A percentile compares a stretch with the other conserved stretches of the same genome.
These are phyloP conservation scores for Eucalyptus pauciflora DNA, from an alignment of 345 rosid genomes.

Conservation along the genomic window DNA sequence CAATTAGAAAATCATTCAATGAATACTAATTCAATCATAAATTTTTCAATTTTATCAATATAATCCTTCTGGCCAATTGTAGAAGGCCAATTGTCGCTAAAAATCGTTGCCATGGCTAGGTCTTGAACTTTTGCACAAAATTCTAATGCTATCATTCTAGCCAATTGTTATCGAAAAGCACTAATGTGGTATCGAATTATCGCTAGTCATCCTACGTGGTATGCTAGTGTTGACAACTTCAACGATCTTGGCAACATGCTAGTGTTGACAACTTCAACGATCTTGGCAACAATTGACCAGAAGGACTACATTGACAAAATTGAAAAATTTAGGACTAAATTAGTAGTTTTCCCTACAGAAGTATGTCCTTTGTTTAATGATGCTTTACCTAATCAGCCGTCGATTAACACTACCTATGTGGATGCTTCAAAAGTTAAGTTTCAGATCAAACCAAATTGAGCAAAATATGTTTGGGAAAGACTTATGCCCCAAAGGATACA, in stretches of 20 bases:
- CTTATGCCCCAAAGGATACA: background rate
- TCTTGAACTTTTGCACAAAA: background rate
- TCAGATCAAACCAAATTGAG: background rate
- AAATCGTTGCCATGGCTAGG: background rate
- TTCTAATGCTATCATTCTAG: fast-evolving
- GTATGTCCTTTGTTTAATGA: background rate
- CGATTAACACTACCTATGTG: background rate
- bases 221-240: background rate
- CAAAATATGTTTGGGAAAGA: background rate
- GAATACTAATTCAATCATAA: background rate
- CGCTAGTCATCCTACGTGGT: background rate
- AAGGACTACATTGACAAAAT: background rate
- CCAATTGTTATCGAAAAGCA: background rate
- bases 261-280: background rate
- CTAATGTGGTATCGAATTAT: background rate
- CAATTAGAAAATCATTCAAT: background rate
- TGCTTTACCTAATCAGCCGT: background rate
- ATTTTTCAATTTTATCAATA: background rate
- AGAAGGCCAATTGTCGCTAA: background rate
- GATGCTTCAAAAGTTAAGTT: background rate
- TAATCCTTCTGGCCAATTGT: background rate
- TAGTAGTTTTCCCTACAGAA: background rate
- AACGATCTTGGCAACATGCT: no score
- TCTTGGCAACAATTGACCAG: background rate
- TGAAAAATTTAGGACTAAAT: background rate